Percentiles rank a stretch among this genome's conserved stretches.
These are phyloP conservation scores for Mycena rosella DNA, from an alignment of 768 basidiomycete genomes.

Conservation along the genomic window DNA sequence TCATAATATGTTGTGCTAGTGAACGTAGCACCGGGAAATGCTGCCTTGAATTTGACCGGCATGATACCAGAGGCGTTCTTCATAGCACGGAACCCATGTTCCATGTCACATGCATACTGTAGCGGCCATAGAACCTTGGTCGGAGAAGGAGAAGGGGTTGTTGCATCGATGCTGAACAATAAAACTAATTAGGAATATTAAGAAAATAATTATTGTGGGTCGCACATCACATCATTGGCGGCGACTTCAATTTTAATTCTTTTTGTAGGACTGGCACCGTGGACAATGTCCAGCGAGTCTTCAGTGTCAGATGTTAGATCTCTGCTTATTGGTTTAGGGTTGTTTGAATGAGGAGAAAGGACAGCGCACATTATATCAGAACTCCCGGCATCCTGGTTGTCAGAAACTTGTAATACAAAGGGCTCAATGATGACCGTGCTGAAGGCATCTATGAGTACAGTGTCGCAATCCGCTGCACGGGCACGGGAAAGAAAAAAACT, in stretches of 20 bases:
- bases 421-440: not conserved
- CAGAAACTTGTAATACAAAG: not conserved
- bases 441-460: not conserved
- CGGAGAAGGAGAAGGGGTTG: not conserved
- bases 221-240: too few species aligned
- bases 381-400: not conserved
- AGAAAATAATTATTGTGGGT: too few species aligned
- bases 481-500: not conserved
- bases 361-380: not conserved
- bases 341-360: not conserved
- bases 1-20: not conserved
- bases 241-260: not conserved
- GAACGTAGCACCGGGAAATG: not conserved
- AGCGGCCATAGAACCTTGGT: not conserved
- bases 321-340: not conserved
- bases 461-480: too few species aligned
- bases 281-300: not conserved
- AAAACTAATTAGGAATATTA: too few species aligned
- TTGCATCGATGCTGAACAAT: not conserved
- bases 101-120: not conserved
- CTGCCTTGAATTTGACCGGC: not conserved
- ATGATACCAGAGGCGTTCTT: too few species aligned
- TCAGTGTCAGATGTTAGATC: not conserved
- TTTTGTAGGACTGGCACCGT: not conserved
- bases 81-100: not conserved